Percentiles rank a stretch among this genome's conserved stretches.
Evolutionary conservation across 2,329 filamentous ascomycete genomes (phyloP).

Genomic region (Fusarium veterinarium): DNA sequence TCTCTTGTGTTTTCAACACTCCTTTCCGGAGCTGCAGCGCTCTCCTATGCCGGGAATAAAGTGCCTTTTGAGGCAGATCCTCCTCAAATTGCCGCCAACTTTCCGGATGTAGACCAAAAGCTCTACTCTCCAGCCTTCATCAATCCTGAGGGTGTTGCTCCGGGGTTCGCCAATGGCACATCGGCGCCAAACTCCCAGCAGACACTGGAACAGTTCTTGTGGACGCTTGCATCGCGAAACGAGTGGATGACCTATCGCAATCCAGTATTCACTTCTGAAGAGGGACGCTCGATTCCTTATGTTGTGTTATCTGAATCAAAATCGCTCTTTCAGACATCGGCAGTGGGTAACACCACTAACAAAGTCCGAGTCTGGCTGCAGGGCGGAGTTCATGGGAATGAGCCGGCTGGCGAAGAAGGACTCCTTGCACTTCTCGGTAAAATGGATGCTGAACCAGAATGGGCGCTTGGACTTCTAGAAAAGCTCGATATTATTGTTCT

Average conservation of each 20-base stretch:
- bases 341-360: not conserved
- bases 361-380: slow-evolving; percentile 50
- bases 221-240: slow-evolving; percentile 9
- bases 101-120: slow-evolving; percentile 15
- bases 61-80: slow-evolving; percentile 3
- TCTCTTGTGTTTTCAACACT: not conserved
- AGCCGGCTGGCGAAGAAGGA: slow-evolving; percentile 48
- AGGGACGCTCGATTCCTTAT: slow-evolving; percentile 31
- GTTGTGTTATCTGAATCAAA: slow-evolving; percentile 9
- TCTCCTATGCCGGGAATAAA: slow-evolving; percentile 21
- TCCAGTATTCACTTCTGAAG: slow-evolving; percentile 24
- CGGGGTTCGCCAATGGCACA: slow-evolving; percentile 25
- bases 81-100: slow-evolving; percentile 17
- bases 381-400: slow-evolving; percentile 49
- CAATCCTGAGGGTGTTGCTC: not conserved
- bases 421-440: slow-evolving; percentile 46
- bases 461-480: slow-evolving; percentile 43
- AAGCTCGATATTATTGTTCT: slow-evolving; percentile 47
- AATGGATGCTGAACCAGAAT: slow-evolving; percentile 45
- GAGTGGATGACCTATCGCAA: slow-evolving; percentile 33
- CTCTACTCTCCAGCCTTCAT: slow-evolving; percentile 34
- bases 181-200: slow-evolving; percentile 17
- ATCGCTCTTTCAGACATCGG: not conserved
- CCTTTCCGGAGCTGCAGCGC: not conserved
- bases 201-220: slow-evolving; percentile 10